These are phyloP conservation scores for Patellaria atrata DNA, from an alignment of 495 filamentous ascomycete genomes.

Conservation along the genomic window DNA sequence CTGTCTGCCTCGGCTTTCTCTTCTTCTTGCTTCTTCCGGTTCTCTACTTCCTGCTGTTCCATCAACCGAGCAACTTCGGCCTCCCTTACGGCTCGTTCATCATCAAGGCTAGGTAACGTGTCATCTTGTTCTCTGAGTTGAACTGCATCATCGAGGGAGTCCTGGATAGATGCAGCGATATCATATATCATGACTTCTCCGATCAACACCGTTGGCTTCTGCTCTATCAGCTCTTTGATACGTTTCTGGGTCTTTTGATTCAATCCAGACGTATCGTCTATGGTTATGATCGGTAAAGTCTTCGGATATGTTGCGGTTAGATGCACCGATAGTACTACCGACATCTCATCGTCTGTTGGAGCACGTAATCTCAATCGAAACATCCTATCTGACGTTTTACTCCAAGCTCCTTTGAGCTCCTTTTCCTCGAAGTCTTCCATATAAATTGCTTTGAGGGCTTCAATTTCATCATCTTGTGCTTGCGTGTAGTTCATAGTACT, in stretches of 20 bases:
- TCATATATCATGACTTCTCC: slow-evolving; percentile 84
- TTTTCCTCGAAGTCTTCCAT: slow-evolving; percentile 77
- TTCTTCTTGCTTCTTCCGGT: slow-evolving; percentile 34
- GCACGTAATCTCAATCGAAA: slow-evolving; percentile 70
- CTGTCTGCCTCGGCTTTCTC: slow-evolving; percentile 56
- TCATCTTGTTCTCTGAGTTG: slow-evolving; percentile 53
- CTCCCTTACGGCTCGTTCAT: slow-evolving; percentile 64
- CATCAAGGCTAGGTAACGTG: slow-evolving; percentile 73
- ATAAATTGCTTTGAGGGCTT: slow-evolving; percentile 80
- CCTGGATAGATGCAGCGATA: slow-evolving; percentile 66
- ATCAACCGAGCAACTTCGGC: slow-evolving; percentile 40
- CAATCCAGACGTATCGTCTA: slow-evolving; percentile 49
- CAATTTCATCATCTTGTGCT: slow-evolving; percentile 73
- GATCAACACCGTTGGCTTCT: slow-evolving; percentile 54
- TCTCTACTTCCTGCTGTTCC: slow-evolving; percentile 29
- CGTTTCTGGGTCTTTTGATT: slow-evolving; percentile 49
- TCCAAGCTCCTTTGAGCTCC: slow-evolving; percentile 67
- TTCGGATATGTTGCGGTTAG: slow-evolving; percentile 90
- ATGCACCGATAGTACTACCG: slow-evolving; percentile 50
- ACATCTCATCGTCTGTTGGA: slow-evolving; percentile 49
- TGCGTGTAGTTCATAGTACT: slow-evolving; percentile 49
- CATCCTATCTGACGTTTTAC: slow-evolving; percentile 64
- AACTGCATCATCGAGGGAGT: slow-evolving; percentile 77
- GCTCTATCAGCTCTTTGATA: slow-evolving; percentile 53
- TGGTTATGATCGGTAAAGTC: slow-evolving; percentile 54